Evolutionary conservation across 768 basidiomycete genomes (phyloP), one percentile per base, ranked within the genome.

Genomic region (Filobasidium floriforme): DNA sequence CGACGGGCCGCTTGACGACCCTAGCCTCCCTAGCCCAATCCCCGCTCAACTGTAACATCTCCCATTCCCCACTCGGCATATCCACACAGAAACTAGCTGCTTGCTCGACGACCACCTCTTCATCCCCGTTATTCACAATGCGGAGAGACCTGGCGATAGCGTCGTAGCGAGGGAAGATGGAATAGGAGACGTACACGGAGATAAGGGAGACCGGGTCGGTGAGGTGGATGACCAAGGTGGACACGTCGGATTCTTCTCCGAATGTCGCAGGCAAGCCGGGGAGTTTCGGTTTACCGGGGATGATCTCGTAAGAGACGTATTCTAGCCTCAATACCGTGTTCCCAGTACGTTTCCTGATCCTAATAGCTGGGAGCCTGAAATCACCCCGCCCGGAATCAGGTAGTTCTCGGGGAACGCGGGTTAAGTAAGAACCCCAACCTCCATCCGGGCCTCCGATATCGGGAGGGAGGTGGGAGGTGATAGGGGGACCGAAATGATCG

Each of bases 1-100:
- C 22, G 5, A 73, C 65, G 41, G 49, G 55, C 28, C 71, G 22
- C 28, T 69, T 32, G 26, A 67, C 32, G 22, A 41, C 26, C 28
- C 46, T 61, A 1, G 54, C 62, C 65, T 73, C 73, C 57, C 66
- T 69, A 0, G 63, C 68, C 71, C 71, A 72, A 29, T 73, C 73
- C 22, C 73, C 73, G 32, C 61, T 51, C 12, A 72, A 61, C 18
- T 70, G 61, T 14, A 72, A 15, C 73, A 73, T 66, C 24, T 73
- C 73, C 62, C 29, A 60, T n/a, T 40, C 59, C 29, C n/a, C 59
- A 60, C 28, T n/a, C 0, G 61, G 64, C 12, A 71, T 18, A 66
- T 73, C 72, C 4, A 67, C 55, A 49, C 66, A 44, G 32, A 65
- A 70, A 43, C 70, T 71, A 1, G 68, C 70, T 9, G 64, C 59